Evolutionary conservation across 176 grass and related monocot genomes (phyloP).

Genomic region (Oryza nivara): DNA sequence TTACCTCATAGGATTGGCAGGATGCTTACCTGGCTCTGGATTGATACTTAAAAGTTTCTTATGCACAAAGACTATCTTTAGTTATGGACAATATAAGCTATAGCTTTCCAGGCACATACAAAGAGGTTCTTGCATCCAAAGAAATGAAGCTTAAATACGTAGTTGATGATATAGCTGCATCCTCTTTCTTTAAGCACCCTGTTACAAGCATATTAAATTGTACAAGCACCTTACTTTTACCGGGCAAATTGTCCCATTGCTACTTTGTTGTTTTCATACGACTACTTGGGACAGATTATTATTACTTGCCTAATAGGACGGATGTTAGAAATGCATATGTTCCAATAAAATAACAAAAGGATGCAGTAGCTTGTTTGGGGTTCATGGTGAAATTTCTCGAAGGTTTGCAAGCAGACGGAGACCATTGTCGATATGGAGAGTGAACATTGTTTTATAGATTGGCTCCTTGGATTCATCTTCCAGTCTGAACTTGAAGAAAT

Average conservation of each 20-base stretch:
- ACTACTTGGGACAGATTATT: not conserved
- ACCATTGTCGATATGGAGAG: constrained; percentile 63
- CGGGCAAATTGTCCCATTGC: not conserved
- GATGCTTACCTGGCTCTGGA: not conserved
- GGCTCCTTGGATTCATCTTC: constrained; percentile 51
- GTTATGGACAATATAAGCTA: not conserved
- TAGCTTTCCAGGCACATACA: not conserved
- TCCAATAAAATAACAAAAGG: constrained; percentile 1
- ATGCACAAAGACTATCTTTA: not conserved
- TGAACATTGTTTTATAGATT: constrained; percentile 57
- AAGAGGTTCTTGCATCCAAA: not conserved
- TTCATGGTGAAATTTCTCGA: constrained; percentile 26
- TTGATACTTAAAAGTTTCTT: not conserved
- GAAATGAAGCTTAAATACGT: not conserved
- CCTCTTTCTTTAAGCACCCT: not conserved
- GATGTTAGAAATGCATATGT: constrained; percentile 22
- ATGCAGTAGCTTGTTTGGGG: not conserved
- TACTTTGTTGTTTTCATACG: not conserved
- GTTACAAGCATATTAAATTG: not conserved
- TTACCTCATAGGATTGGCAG: not conserved
- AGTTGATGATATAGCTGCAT: not conserved
- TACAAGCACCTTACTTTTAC: not conserved
- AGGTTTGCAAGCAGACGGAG: constrained; percentile 46
- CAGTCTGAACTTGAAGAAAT: constrained; percentile 73
- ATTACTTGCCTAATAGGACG: not conserved